A percentile compares a stretch with the other conserved stretches of the same genome.
phyloP scores from a whole-genome alignment of 2,329 filamentous ascomycete genomes.

The Penicillium hesseltinei region DNA sequence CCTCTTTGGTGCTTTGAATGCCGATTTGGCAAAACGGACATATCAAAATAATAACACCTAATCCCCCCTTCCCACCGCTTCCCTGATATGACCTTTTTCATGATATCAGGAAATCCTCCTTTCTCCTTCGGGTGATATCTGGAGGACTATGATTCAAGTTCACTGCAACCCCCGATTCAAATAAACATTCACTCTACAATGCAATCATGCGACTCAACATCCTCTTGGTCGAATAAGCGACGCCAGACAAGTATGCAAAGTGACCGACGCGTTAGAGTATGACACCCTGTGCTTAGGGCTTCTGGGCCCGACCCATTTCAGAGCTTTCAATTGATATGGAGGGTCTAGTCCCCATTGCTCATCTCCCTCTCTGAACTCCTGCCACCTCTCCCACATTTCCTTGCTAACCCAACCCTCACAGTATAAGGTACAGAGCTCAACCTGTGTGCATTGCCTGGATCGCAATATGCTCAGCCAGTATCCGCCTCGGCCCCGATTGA shows the following conservation, averaged over 20 bases:
- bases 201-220: not conserved
- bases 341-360: not conserved
- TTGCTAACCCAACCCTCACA: not conserved
- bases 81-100: not conserved
- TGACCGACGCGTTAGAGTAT: conserved; percentile 7
- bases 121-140: conserved; percentile 1
- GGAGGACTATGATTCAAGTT: not conserved
- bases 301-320: not conserved
- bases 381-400: not conserved
- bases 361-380: not conserved
- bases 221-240: conserved; percentile 3
- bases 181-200: not conserved
- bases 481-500: conserved; percentile 15
- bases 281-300: not conserved
- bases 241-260: conserved; percentile 3
- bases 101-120: not conserved
- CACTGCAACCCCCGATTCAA: not conserved
- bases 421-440: conserved; percentile 4
- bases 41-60: not conserved
- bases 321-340: not conserved
- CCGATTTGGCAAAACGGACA: not conserved
- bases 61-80: not conserved
- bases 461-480: conserved; percentile 15
- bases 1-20: not conserved
- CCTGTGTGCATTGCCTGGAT: conserved; percentile 12